phyloP scores from a whole-genome alignment of 1,284 basidiomycete species.

The Amylostereum areolatum region DNA sequence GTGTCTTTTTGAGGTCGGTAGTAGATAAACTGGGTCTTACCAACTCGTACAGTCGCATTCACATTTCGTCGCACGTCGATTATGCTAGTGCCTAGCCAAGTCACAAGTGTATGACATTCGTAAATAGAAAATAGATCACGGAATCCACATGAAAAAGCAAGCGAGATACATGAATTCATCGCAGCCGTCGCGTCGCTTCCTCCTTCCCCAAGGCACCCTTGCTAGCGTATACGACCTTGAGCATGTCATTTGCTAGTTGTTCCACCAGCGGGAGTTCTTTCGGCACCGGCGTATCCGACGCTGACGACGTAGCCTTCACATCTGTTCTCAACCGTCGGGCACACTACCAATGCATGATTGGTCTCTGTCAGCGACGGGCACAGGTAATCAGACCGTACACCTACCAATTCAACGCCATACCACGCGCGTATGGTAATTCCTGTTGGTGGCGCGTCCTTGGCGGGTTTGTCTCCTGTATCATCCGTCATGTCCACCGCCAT shows the following conservation, averaged over 20 bases:
- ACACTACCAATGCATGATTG: conserved; percentile 2
- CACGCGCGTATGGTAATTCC: conserved; percentile 69
- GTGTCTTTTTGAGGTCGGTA: too few relatives aligned
- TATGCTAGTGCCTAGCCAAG: too few relatives aligned
- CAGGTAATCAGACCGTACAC: conserved; percentile 20
- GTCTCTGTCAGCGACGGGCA: too few relatives aligned
- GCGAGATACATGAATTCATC: too few relatives aligned
- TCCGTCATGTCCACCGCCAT: conserved; percentile 81
- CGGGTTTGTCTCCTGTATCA: conserved; percentile 35
- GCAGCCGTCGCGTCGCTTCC: too few relatives aligned
- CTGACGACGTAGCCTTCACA: conserved; percentile 7
- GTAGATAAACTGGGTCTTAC: too few relatives aligned
- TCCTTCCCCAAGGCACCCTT: background rate
- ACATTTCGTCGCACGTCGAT: too few relatives aligned
- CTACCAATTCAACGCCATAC: conserved; percentile 82
- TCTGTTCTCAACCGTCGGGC: conserved; percentile 9
- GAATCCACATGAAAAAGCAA: too few relatives aligned
- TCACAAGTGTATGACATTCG: too few relatives aligned
- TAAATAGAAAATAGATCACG: too few relatives aligned
- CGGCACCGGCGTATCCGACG: conserved; percentile 11
- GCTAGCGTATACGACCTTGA: conserved; percentile 3
- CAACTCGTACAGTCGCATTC: too few relatives aligned
- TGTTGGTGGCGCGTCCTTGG: conserved; percentile 42
- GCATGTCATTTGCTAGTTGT: conserved; percentile 11
- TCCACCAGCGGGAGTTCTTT: conserved; percentile 6